Base-by-base conservation (phyloP, 495 filamentous ascomycete genomes). In the Chaetomidium leptoderma region DNA sequence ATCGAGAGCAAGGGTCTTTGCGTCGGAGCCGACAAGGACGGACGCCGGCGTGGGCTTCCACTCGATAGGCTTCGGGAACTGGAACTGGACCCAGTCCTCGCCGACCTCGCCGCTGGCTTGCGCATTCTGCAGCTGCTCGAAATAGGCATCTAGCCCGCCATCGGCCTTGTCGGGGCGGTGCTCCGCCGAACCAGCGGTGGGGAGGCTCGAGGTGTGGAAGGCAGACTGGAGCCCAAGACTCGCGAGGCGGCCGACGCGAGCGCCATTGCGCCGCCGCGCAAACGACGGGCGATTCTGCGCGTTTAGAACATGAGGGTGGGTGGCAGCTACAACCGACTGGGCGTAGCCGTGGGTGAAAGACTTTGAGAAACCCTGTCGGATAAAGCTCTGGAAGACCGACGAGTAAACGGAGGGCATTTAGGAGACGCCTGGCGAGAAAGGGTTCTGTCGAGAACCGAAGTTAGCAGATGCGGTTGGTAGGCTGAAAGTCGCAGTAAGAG, bases 331-430 rank as follows among this genome's bases (percentile, higher is more conserved):
- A 76, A 98, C 86, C 62, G 92, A 95, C 72, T 97, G 92, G 72
- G 91, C 90, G 81, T 95, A 97, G 75, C 92, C 92, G 82, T 96
- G 90, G 70, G 90, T 92, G 72, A 97, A 86, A 72, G 90, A 88
- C 81, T 97, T 97, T 63, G 88, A 83, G 70, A 96, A 87, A 85
- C 89, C 92, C 78, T 92, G 90, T 76, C 95, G 93, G 83, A 95
- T 90, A 82, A 97, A 86, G 75, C 91, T 89, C 78, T 91, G 77
- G 70, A 78, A 82, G 57, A 83, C 69, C 62, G 75, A 76, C 56
- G 78, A 79, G 69, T 79, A 81, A 63, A 82, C 78, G 63, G 76
- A 73, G 70, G 80, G 80, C 80, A 83, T 83, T 83, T 82, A 83
- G 78, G 72, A 70, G 61, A 76, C 67, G 65, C 78, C 75, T 66